phyloP scores from a whole-genome alignment of 1,284 basidiomycete species.

The Rhizoctonia solani region DNA sequence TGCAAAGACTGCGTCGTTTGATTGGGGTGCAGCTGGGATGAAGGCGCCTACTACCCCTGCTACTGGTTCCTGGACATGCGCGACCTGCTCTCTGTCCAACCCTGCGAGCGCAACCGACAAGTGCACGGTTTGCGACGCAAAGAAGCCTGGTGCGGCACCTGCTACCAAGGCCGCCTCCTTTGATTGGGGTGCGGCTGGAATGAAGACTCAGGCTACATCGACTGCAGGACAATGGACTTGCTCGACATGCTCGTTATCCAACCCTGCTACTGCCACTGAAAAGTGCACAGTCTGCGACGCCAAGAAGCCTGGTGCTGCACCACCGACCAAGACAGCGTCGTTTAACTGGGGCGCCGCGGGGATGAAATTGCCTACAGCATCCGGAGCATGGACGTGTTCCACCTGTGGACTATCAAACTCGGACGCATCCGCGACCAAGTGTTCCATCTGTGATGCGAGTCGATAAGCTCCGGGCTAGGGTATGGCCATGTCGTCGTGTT shows the following conservation, averaged over 20 bases:
- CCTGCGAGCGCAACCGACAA: slow-evolving; percentile 35
- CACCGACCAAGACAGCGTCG: background rate
- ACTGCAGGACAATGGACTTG: slow-evolving; percentile 35
- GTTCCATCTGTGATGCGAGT: slow-evolving; percentile 30
- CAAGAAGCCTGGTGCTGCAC: slow-evolving; percentile 5
- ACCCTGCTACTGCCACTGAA: slow-evolving; percentile 3
- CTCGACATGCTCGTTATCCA: slow-evolving; percentile 17
- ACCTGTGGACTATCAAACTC: slow-evolving; percentile 30
- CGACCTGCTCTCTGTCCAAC: slow-evolving; percentile 30
- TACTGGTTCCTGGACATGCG: slow-evolving; percentile 33
- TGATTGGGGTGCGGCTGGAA: slow-evolving; percentile 38
- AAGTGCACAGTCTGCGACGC: slow-evolving; percentile 36
- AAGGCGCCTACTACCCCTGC: background rate
- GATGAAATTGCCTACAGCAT: slow-evolving; percentile 4
- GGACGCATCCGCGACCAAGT: slow-evolving; percentile 25
- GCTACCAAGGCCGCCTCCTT: slow-evolving; percentile 5
- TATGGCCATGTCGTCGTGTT: too few species aligned
- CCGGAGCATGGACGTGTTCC: slow-evolving; percentile 35
- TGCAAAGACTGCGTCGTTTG: background rate
- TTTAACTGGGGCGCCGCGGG: slow-evolving; percentile 38
- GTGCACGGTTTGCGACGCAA: slow-evolving; percentile 37
- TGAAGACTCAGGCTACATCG: slow-evolving; percentile 9
- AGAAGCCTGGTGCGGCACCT: slow-evolving; percentile 18
- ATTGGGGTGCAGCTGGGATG: slow-evolving; percentile 15
- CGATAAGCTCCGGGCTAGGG: slow-evolving; percentile 9